Percentiles rank a stretch among this genome's conserved stretches.
These are phyloP conservation scores for Physaria fendleri DNA, from an alignment of 345 rosid genomes.

Conservation along the genomic window DNA sequence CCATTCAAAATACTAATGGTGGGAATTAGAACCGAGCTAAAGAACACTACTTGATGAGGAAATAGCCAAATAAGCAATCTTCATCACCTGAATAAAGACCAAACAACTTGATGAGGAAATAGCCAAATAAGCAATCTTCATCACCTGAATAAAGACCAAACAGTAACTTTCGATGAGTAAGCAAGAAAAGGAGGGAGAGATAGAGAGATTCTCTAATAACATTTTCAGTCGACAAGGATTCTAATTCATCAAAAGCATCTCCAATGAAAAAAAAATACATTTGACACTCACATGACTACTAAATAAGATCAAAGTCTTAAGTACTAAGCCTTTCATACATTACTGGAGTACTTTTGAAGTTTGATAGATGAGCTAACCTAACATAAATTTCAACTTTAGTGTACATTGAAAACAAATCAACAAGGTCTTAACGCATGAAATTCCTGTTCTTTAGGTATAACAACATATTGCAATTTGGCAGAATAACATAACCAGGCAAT, in stretches of 20 bases:
- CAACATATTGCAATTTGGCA: too few species aligned
- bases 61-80: slow-evolving; percentile 30
- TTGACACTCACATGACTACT: too few species aligned
- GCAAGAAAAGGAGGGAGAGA: slow-evolving; percentile 17
- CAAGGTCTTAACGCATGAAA: too few species aligned
- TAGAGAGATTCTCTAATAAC: slow-evolving; percentile 16
- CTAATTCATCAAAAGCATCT: slow-evolving; percentile 10
- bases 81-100: slow-evolving; percentile 24
- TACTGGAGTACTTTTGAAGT: too few species aligned
- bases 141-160: slow-evolving; percentile 26
- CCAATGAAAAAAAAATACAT: too few species aligned
- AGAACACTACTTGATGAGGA: slow-evolving; percentile 19
- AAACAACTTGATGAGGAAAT: slow-evolving; percentile 24
- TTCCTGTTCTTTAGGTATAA: too few species aligned
- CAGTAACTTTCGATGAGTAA: slow-evolving; percentile 28
- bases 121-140: too few species aligned
- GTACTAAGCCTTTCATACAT: too few species aligned
- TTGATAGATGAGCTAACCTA: too few species aligned
- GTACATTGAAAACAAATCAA: too few species aligned
- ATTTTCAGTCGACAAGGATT: slow-evolving; percentile 17
- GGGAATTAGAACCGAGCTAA: slow-evolving; percentile 14
- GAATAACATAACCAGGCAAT: too few species aligned
- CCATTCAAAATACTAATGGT: slow-evolving; percentile 41
- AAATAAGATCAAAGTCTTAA: not conserved
- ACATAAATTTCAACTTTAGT: too few species aligned